Evolutionary conservation across 2,329 filamentous ascomycete species (phyloP), one percentile per base, ranked within the genome.

Genomic region (Colletotrichum sp.): DNA sequence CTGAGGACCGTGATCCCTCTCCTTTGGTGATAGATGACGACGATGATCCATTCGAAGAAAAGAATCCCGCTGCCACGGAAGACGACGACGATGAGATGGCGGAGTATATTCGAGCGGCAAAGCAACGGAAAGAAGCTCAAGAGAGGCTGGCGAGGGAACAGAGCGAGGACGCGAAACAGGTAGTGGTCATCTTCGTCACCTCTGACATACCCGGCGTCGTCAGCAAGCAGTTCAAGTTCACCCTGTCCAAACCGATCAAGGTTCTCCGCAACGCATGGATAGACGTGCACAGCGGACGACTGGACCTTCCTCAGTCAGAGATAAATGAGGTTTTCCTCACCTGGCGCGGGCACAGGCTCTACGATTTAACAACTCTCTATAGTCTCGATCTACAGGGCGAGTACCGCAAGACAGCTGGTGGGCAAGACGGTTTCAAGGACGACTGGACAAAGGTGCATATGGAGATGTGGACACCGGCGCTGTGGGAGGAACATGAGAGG

Each of bases 291-390:
- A 83, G 82, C 3, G 83, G 86, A 4, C 82, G 82, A 2, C 67
- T 83, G 8, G 38, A 79, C 12, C 79, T 88, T 9, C 78, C 83
- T 4, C 78, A 82, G 4, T 86, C 89, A 4, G 82, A 88, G 28
- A 84, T 88, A 3, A 85, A 89, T 6, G 86, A 87, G 1, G 86
- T 98, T 21, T 94, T 97, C 79, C 89, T 99, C 71, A 97, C 95
- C 0, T 98, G 95, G 93, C 93, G 93, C 77, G 90, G 91, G 30
- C 91, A 91, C 74, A 91, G 92, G 75, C 85, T 98, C 5, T 98
- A 94, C 82, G 92, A 94, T 78, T 90, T 91, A n/a, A 95, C 94
- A 7, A 96, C 93, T 2, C 93, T 95, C 74, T 88, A 89, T 69
- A 92, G 90, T 64, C 85, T 98, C 8, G 92, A 93, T 8, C 89